Percentiles rank a stretch among this genome's conserved stretches.
Evolutionary conservation across 2,329 filamentous ascomycete genomes (phyloP).

Genomic region (Thelonectria discophora): DNA sequence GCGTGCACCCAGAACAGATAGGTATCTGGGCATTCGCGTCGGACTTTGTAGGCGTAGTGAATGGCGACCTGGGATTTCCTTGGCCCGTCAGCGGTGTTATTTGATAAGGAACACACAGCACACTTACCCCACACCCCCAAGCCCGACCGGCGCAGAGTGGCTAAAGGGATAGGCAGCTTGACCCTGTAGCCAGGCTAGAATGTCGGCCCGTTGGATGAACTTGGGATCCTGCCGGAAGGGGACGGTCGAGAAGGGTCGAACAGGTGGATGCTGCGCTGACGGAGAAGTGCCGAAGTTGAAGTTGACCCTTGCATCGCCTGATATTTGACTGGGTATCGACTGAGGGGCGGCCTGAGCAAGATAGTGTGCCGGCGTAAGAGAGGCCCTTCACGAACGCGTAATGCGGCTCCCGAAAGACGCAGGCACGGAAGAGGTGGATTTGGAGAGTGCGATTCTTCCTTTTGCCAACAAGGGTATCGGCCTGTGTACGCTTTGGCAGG

Average conservation of each 20-base stretch:
- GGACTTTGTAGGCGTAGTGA: constrained; percentile 9
- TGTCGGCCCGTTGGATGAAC: constrained; percentile 3
- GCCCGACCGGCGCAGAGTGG: constrained; percentile 9
- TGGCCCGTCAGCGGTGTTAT: not conserved
- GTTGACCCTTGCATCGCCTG: not conserved
- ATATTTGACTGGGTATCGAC: too few species aligned
- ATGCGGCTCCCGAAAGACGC: not conserved
- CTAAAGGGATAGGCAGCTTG: not conserved
- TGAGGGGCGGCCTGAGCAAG: too few species aligned
- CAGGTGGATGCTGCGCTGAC: not conserved
- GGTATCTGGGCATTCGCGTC: not conserved
- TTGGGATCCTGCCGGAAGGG: constrained; percentile 11
- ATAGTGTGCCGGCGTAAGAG: not conserved
- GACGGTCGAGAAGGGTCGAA: constrained; percentile 3
- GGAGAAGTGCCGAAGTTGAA: not conserved
- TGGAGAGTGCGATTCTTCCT: constrained; percentile 10
- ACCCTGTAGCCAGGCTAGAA: not conserved
- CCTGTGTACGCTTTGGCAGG: constrained; percentile 11
- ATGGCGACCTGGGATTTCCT: constrained; percentile 20
- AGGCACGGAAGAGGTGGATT: not conserved
- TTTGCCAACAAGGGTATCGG: constrained; percentile 11
- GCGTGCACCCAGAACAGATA: constrained; percentile 12
- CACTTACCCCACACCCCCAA: constrained; percentile 10
- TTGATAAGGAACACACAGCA: not conserved
- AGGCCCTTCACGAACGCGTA: not conserved